A percentile compares a stretch with the other conserved stretches of the same genome.
Evolutionary conservation across 345 rosid genomes (phyloP).

Genomic region (Anacardium occidentale): DNA sequence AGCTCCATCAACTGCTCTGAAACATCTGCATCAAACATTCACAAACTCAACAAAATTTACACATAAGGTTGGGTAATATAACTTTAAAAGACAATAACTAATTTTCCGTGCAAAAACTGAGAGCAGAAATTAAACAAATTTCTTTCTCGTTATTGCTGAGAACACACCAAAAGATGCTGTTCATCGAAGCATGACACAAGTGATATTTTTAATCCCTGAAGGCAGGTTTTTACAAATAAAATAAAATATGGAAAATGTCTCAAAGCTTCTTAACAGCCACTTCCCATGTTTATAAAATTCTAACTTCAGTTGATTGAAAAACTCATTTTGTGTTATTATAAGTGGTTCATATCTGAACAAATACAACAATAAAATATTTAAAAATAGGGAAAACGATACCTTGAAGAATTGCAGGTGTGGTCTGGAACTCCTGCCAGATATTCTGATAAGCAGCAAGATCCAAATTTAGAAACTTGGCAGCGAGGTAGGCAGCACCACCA

Average conservation of each 20-base stretch:
- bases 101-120: neutral
- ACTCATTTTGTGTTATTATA: neutral
- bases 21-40: slow-evolving; percentile 50
- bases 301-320: neutral
- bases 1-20: slow-evolving; percentile 77
- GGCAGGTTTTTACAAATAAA: neutral
- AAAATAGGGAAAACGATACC: slow-evolving; percentile 32
- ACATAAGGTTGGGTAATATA: neutral
- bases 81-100: neutral
- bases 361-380: neutral
- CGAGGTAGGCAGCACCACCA: slow-evolving; percentile 79
- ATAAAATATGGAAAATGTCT: neutral
- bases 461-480: slow-evolving; percentile 55
- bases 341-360: neutral
- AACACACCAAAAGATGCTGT: too few relatives aligned
- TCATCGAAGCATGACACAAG: neutral
- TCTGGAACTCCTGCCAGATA: slow-evolving; percentile 69
- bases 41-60: neutral
- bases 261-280: neutral
- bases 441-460: slow-evolving; percentile 52
- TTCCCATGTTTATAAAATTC: neutral
- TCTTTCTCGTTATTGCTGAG: too few relatives aligned
- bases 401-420: slow-evolving; percentile 62
- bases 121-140: too few relatives aligned
- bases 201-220: neutral